Evolutionary conservation across 129 eudicot genomes (phyloP).

Genomic region (Centaurea solstitialis): DNA sequence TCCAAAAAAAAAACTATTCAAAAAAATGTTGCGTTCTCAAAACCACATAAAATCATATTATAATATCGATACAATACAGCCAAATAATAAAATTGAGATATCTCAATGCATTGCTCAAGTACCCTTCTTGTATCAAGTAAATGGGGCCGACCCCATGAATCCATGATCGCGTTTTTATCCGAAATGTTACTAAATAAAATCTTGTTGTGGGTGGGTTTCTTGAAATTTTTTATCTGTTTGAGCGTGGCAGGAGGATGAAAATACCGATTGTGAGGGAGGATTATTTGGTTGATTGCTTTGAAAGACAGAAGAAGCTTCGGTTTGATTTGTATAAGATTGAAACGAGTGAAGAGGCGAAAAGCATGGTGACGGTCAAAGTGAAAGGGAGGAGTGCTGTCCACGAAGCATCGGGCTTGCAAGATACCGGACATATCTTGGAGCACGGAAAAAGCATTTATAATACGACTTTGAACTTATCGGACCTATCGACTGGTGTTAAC

Average conservation of each 20-base stretch:
- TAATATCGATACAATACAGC: no score
- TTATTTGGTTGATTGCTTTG: slow-evolving; percentile 74
- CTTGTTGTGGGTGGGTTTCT: not conserved
- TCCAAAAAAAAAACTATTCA: no score
- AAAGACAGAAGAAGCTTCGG: slow-evolving; percentile 80
- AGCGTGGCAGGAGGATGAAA: slow-evolving; percentile 84
- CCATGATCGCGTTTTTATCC: not conserved
- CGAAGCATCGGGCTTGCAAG: slow-evolving; percentile 92
- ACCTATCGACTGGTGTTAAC: slow-evolving; percentile 85
- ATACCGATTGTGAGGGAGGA: slow-evolving; percentile 86
- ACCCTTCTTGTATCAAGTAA: not conserved
- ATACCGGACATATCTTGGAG: slow-evolving; percentile 90
- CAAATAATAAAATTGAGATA: no score
- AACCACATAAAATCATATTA: no score
- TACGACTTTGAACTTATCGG: slow-evolving; percentile 87
- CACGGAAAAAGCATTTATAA: slow-evolving; percentile 81
- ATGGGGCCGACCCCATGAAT: not conserved
- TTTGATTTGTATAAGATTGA: slow-evolving; percentile 77
- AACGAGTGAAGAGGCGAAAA: slow-evolving; percentile 50
- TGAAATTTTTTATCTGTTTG: slow-evolving; percentile 13
- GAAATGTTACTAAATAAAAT: not conserved
- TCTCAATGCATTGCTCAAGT: no score
- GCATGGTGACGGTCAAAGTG: slow-evolving; percentile 81
- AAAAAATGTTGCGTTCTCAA: no score
- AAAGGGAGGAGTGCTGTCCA: slow-evolving; percentile 98